These are phyloP conservation scores for Malus hybrid DNA, from an alignment of 331 rosid species.

Conservation along the genomic window DNA sequence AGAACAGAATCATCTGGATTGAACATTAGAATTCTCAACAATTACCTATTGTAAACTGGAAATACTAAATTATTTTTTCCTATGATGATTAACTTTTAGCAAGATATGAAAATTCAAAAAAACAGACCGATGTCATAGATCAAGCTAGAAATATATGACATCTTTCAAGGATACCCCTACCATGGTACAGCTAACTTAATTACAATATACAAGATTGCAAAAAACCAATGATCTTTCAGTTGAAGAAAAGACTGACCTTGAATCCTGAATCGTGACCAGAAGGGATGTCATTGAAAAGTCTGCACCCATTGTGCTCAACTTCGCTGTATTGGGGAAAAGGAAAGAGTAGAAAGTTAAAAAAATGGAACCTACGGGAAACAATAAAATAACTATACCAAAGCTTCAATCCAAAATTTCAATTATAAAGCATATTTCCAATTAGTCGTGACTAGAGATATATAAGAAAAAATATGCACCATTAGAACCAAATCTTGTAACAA, in stretches of 20 bases:
- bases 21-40: background rate
- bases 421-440: background rate
- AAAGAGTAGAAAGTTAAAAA: background rate
- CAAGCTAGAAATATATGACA: background rate
- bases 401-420: background rate
- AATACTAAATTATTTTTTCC: background rate
- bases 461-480: background rate
- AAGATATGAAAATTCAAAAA: background rate
- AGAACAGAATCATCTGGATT: background rate
- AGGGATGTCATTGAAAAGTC: constrained; percentile 73
- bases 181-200: background rate
- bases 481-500: constrained; percentile 11
- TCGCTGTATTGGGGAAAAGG: constrained; percentile 44
- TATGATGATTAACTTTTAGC: background rate
- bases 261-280: constrained; percentile 80
- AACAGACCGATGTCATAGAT: background rate
- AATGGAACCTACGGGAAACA: background rate
- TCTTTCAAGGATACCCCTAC: background rate
- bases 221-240: background rate
- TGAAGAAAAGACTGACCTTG: constrained; percentile 48
- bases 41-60: background rate
- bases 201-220: background rate
- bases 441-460: background rate
- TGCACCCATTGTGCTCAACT: constrained; percentile 76
- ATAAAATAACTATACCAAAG: background rate